These are phyloP conservation scores for Penicillium flavigenum DNA, from an alignment of 495 filamentous ascomycete genomes.

Conservation along the genomic window DNA sequence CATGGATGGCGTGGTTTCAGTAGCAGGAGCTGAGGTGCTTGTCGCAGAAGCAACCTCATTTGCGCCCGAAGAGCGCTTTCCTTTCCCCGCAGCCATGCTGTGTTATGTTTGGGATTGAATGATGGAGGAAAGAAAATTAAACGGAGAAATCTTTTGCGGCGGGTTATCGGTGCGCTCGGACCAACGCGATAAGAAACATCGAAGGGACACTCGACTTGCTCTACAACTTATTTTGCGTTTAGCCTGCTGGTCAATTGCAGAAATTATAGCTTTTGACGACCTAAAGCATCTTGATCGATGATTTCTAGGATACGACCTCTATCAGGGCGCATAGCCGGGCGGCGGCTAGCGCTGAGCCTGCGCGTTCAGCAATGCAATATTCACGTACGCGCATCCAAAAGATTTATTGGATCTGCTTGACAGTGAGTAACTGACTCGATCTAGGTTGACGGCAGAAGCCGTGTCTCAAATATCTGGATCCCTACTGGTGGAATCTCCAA, in stretches of 20 bases:
- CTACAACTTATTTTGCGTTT: constrained; percentile 12
- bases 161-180: constrained; percentile 34
- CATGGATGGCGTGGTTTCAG: constrained; percentile 31
- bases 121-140: constrained; percentile 26
- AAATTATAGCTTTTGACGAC: neutral
- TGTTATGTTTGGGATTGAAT: constrained; percentile 19
- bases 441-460: constrained; percentile 56
- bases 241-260: constrained; percentile 6
- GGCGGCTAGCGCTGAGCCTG: constrained; percentile 14
- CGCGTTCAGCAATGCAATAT: constrained; percentile 25
- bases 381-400: constrained; percentile 24
- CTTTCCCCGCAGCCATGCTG: constrained; percentile 44
- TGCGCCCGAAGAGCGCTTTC: constrained; percentile 41
- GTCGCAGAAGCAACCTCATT: constrained; percentile 23
- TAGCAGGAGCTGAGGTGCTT: constrained; percentile 19
- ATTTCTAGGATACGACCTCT: constrained; percentile 11
- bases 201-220: constrained; percentile 19
- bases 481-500: constrained; percentile 71
- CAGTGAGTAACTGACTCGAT: constrained; percentile 16
- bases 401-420: constrained; percentile 6
- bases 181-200: constrained; percentile 32
- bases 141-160: constrained; percentile 39
- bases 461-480: constrained; percentile 74
- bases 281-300: constrained; percentile 10
- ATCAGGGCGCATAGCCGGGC: constrained; percentile 11